Evolutionary conservation across 2,329 filamentous ascomycete species (phyloP), one percentile per base, ranked within the genome.

Genomic region (Colletotrichum lentis): DNA sequence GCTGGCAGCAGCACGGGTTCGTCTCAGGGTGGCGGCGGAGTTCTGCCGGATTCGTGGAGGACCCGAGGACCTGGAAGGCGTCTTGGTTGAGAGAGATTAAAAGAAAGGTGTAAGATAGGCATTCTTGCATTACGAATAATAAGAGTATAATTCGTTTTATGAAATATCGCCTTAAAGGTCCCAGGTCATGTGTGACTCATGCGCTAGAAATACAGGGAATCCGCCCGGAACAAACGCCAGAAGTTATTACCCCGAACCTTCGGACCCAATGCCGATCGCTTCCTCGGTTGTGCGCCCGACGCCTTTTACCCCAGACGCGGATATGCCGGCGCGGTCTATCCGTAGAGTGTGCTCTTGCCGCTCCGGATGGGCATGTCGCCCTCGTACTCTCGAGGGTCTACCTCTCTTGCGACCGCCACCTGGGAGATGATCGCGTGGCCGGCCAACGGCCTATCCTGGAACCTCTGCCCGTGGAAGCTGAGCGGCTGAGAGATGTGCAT

Each of bases 31-130:
- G 31, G 31, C 2, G 77, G 78, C 27, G 84, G 86, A 0, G 84
- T 86, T 11, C 76, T 90, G 22, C 87, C 88, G 0, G 86, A 89
- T 66, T 84, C 88, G 2, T 92, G 90, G 90, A 84, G 82, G 65
- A 85, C 82, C 35, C 82, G 89, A 71, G 90, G 90, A 1, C 77
- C 83, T 7, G 90, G 90, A 0, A 84, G 87, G 46, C 84, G 90
- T 57, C 79, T 92, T 12, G 90, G 90, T 43, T 66, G 20, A 66
- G 35, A 37, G 12, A n/a, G n/a, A 56, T 56, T 44, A 61, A 16
- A 58, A 41, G 12, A 39, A 4, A 7, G 16, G 18, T 35, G 35
- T 59, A 27, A 31, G 35, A 63, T 57, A 63, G 53, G 31, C 46
- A 54, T 52, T 47, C 54, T 61, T 61, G 37, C 46, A 72, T 71